Evolutionary conservation across 768 basidiomycete genomes (phyloP).

Genomic region (Suillus paluster): DNA sequence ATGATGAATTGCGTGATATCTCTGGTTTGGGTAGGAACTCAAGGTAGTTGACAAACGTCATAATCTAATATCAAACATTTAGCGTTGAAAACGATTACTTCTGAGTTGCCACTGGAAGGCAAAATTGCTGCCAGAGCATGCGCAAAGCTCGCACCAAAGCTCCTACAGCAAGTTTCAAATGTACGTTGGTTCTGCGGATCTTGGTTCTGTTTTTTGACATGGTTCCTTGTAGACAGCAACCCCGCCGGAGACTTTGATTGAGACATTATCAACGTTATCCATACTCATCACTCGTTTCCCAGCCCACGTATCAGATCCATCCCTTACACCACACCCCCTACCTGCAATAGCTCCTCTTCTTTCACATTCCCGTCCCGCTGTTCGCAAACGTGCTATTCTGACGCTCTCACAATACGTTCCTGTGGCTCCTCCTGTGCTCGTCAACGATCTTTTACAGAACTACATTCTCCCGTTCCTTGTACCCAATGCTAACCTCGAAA

Average conservation of each 20-base stretch:
- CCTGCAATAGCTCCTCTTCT: slow-evolving; percentile 72
- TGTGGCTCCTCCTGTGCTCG: slow-evolving; percentile 65
- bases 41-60: not conserved
- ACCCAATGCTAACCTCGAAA: slow-evolving; percentile 58
- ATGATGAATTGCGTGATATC: slow-evolving; percentile 94
- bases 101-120: slow-evolving; percentile 84
- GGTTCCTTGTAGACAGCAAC: slow-evolving; percentile 53
- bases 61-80: slow-evolving; percentile 11
- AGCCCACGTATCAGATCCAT: slow-evolving; percentile 58
- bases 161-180: slow-evolving; percentile 78
- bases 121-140: slow-evolving; percentile 81
- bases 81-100: slow-evolving; percentile 96
- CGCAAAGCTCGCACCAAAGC: slow-evolving; percentile 81
- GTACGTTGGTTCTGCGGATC: slow-evolving; percentile 44
- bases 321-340: slow-evolving; percentile 62
- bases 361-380: slow-evolving; percentile 77
- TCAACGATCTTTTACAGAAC: slow-evolving; percentile 59
- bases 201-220: slow-evolving; percentile 13
- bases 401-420: slow-evolving; percentile 86
- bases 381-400: slow-evolving; percentile 90
- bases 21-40: slow-evolving; percentile 75
- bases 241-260: slow-evolving; percentile 81
- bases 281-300: slow-evolving; percentile 90
- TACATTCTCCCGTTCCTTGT: slow-evolving; percentile 65
- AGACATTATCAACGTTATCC: slow-evolving; percentile 83